Conservation (phyloP, 805 yeast genomes). For the Candida caryicola region DNA sequence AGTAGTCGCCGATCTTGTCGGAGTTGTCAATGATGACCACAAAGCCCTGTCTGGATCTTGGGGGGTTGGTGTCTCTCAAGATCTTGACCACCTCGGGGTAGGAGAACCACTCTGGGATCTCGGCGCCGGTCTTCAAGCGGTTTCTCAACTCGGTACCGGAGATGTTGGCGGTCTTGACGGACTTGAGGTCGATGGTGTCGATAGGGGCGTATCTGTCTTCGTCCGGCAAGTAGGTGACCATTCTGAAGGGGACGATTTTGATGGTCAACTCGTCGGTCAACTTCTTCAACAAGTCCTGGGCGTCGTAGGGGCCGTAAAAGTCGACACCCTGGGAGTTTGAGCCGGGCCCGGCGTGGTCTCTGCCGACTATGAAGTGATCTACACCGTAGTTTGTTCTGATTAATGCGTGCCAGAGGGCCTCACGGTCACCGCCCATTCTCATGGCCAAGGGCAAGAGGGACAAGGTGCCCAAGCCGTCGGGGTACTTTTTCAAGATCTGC, state of each 20-base stretch:
- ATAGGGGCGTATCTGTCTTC: slow-evolving; percentile 94
- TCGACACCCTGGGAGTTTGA: slow-evolving; percentile 82
- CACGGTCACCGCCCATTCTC: slow-evolving; percentile 99
- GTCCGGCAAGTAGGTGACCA: slow-evolving; percentile 94
- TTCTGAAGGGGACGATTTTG: slow-evolving; percentile 92
- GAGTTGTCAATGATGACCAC: slow-evolving; percentile 63
- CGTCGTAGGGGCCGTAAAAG: slow-evolving; percentile 96
- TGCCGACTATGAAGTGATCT: slow-evolving; percentile 94
- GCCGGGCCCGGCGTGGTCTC: slow-evolving; percentile 99
- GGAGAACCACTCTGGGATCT: slow-evolving; percentile 95
- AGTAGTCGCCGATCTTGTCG: slow-evolving; percentile 41
- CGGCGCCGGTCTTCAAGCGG: slow-evolving; percentile 79
- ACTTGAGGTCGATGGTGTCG: slow-evolving; percentile 79
- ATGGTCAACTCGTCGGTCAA: slow-evolving; percentile 77
- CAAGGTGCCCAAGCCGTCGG: slow-evolving; percentile 88
- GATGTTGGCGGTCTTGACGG: slow-evolving; percentile 76
- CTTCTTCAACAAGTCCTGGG: slow-evolving; percentile 81
- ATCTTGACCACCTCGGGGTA: slow-evolving; percentile 94
- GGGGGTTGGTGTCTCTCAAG: slow-evolving; percentile 89
- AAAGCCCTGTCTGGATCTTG: slow-evolving; percentile 87
- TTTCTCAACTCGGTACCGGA: slow-evolving; percentile 94
- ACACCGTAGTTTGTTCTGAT: slow-evolving; percentile 96
- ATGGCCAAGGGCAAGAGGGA: slow-evolving; percentile 90
- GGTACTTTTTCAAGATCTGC: slow-evolving; percentile 88
- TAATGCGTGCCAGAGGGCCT: slow-evolving; percentile 97